Conservation (phyloP, 306 rosid species). For the Lathyrus sativus region DNA sequence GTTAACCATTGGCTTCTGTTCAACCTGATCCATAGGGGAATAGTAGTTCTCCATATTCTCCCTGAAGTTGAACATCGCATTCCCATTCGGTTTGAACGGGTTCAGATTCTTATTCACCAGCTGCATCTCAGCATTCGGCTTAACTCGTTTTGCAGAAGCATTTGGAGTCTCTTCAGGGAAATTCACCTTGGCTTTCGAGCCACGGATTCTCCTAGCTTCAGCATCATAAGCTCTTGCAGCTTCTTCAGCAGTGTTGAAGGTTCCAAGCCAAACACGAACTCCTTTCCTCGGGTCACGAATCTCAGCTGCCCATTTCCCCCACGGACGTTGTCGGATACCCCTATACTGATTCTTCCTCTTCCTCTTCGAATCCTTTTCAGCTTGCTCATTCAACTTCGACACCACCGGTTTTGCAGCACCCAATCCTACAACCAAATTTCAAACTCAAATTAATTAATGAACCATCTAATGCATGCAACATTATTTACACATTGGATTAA, state of each 20-base stretch:
- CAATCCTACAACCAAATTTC: slow-evolving; percentile 49
- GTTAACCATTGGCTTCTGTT: slow-evolving; percentile 61
- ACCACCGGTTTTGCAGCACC: slow-evolving; percentile 49
- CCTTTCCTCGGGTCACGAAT: slow-evolving; percentile 97
- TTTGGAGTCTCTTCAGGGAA: slow-evolving; percentile 72
- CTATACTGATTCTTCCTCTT: slow-evolving; percentile 88
- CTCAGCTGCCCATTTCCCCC: slow-evolving; percentile 99
- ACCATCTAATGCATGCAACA: slow-evolving; percentile 4
- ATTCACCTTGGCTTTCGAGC: slow-evolving; percentile 92
- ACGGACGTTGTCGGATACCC: slow-evolving; percentile 97
- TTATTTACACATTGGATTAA: not conserved
- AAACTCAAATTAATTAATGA: slow-evolving; percentile 9
- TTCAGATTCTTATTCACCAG: slow-evolving; percentile 44
- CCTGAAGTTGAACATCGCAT: slow-evolving; percentile 46
- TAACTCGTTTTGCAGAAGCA: slow-evolving; percentile 48
- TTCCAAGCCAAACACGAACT: slow-evolving; percentile 98
- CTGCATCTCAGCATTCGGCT: slow-evolving; percentile 47
- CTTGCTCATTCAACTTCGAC: slow-evolving; percentile 44
- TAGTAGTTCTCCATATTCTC: slow-evolving; percentile 48
- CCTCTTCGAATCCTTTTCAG: slow-evolving; percentile 70
- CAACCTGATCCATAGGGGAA: slow-evolving; percentile 55
- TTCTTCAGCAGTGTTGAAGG: slow-evolving; percentile 96
- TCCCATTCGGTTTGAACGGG: slow-evolving; percentile 49
- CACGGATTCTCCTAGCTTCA: slow-evolving; percentile 93
- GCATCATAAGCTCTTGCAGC: slow-evolving; percentile 98